Base-by-base conservation (phyloP, 1,284 basidiomycete species). In the Fomitopsis betulina region DNA sequence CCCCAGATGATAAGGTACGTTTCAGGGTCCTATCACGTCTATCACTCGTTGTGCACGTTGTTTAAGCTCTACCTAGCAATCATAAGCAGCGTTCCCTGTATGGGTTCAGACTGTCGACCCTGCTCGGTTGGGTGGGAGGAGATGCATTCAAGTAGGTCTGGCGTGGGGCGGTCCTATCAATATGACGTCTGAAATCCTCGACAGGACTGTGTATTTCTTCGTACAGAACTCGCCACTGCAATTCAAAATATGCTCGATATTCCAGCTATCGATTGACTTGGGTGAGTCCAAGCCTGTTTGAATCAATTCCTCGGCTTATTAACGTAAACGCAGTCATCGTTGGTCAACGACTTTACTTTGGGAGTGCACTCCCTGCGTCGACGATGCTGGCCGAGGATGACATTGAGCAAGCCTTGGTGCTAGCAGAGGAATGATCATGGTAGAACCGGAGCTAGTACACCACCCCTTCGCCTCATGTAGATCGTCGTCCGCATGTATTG, bases 121-220 rank as follows among this genome's bases (percentile, higher is more conserved):
- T 94, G 47, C 68, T 91, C 37, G 92, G 91, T 23, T 93, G 91
- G 92, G 75, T 84, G 49, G 89, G 87, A 57, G 91, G 91, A 62
- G 91, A 93, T 72, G 72, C 83, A 8, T 93, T 88, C 82, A 93
- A 93, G 91, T 92, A 63, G 65, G 81, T 54, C 27, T 51, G 58
- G 1, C 65, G 47, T 66, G 59, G 52, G 60, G 62, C 37, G 53
- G 9, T 2, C 2, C 32, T 55, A 9, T 15, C 57, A 32, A 47
- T 30, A 10, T 12, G 23, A 56, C 17, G 12, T 3, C 17, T 37
- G 33, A n/a, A n/a, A 8, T 5, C 58, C 47, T 19, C 50, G 27
- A 7, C 64, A 93, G 91, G 70, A 83, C 85, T n/a, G 78, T 79
- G 5, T 93, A 93, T 68, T 93, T 93, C 72, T 92, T 93, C 72